phyloP scores from a whole-genome alignment of 257 asterid species.

The Paulownia fortunei region DNA sequence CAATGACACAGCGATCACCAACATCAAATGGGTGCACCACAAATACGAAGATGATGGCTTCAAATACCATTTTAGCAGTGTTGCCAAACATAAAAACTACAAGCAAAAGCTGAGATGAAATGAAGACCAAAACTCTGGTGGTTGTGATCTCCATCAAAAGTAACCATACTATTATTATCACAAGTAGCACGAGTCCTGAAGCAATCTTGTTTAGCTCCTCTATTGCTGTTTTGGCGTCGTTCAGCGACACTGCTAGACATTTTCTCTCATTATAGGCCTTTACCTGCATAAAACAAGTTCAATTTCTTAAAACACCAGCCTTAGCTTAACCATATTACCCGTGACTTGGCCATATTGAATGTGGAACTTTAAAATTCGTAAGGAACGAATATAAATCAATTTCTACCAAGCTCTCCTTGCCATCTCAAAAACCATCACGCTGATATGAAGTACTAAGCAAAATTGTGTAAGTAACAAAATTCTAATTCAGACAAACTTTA shows the following conservation, averaged over 20 bases:
- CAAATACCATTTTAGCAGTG: constrained; percentile 50
- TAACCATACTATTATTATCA: constrained; percentile 58
- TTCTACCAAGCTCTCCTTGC: no score
- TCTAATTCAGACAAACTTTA: background rate
- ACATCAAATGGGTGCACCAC: constrained; percentile 70
- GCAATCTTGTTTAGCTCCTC: constrained; percentile 66
- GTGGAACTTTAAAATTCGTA: background rate
- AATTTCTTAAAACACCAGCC: background rate
- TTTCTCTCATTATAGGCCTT: constrained; percentile 63
- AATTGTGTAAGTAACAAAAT: background rate
- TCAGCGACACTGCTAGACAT: constrained; percentile 60
- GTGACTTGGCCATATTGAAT: background rate
- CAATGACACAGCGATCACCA: constrained; percentile 73
- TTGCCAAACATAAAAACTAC: constrained; percentile 65
- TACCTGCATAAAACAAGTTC: constrained; percentile 34
- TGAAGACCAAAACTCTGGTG: constrained; percentile 51
- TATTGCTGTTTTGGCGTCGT: constrained; percentile 65
- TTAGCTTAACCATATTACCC: background rate
- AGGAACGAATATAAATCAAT: background rate
- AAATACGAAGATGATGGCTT: constrained; percentile 60
- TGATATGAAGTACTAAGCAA: background rate
- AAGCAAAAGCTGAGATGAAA: constrained; percentile 61
- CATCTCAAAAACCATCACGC: no score
- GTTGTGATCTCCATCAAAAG: constrained; percentile 63
- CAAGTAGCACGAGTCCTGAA: constrained; percentile 45